Evolutionary conservation across 371 early-diverging fungal species (phyloP).

Genomic region (Funneliformis caledonium): DNA sequence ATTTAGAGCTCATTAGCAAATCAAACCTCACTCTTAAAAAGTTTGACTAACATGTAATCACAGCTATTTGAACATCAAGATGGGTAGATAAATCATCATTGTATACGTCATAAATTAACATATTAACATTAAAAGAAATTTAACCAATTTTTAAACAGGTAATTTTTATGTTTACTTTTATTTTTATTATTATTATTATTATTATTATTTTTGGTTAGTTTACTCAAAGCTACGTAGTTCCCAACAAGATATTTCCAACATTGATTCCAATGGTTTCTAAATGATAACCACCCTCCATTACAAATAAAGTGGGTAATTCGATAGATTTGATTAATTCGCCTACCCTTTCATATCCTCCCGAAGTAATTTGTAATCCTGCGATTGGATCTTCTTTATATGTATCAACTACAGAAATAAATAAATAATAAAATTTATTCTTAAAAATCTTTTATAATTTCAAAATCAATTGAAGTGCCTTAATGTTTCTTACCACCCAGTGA

Average conservation of each 20-base stretch:
- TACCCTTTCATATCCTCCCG: conserved; percentile 59
- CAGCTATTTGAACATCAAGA: no score
- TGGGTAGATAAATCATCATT: no score
- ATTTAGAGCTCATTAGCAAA: no score
- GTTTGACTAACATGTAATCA: no score
- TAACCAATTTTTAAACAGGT: no score
- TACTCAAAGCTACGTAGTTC: conserved; percentile 43
- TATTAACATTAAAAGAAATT: no score
- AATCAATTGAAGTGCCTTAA: background rate
- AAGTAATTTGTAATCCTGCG: conserved; percentile 63
- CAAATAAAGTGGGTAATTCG: conserved; percentile 63
- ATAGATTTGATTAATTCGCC: conserved; percentile 54
- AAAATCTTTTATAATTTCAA: background rate
- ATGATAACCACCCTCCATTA: conserved; percentile 77
- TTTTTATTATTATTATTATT: no score
- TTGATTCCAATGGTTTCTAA: conserved; percentile 63
- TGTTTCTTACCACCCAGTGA: conserved; percentile 52
- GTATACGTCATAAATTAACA: no score
- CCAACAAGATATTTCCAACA: conserved; percentile 61
- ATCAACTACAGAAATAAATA: conserved; percentile 45
- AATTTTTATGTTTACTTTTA: no score
- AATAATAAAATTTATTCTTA: background rate
- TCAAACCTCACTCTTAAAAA: no score
- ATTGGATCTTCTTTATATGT: conserved; percentile 70
- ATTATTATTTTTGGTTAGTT: no score